Evolutionary conservation across 2,329 filamentous ascomycete species (phyloP), one percentile per base, ranked within the genome.

Genomic region (Furcasterigmium furcatum): DNA sequence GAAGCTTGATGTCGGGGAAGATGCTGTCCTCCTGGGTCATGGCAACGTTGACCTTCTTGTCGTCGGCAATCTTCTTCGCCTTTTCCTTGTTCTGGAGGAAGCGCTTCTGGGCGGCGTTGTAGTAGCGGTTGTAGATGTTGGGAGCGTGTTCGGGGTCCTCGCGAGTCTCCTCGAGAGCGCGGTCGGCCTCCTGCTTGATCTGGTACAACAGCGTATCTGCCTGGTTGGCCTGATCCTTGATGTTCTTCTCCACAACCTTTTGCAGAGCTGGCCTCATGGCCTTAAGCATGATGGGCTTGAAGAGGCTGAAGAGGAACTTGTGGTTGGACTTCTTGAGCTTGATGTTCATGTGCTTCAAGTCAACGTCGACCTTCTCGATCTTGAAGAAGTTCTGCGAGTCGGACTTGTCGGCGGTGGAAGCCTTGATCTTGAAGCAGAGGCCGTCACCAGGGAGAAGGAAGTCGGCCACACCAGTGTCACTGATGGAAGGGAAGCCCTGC

Each of bases 291-390:
- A 97, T 63, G 5, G 91, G 89, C 77, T 96, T 96, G 76, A 92
- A 86, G 30, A 96, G 63, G 45, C 73, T 74, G 66, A 97, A 96
- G 19, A 97, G 77, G 12, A 94, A 61, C 80, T 96, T 99, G 79
- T 97, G 91, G 66, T 86, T 95, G 43, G 91, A 96, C 75, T 96
- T 83, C 77, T 91, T 91, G 54, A 99, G 67, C 73, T 95, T 96
- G 71, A 99, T 84, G 56, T 87, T 80, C 47, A 96, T 77, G 60
- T 91, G 66, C 70, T 88, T 87, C 55, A 96, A 81, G 57, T 89
- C 84, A 18, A 95, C 88, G 34, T 87, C 77, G 4, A 96, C 87
- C 66, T 87, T 91, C 61, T 95, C 90, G 49, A 97, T 79, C 79
- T 96, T 96, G 80, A 97, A 92, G 71, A 95, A 94, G 65, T 94